Evolutionary conservation across 116 monocot genomes (phyloP).

Genomic region (Zostera marina): DNA sequence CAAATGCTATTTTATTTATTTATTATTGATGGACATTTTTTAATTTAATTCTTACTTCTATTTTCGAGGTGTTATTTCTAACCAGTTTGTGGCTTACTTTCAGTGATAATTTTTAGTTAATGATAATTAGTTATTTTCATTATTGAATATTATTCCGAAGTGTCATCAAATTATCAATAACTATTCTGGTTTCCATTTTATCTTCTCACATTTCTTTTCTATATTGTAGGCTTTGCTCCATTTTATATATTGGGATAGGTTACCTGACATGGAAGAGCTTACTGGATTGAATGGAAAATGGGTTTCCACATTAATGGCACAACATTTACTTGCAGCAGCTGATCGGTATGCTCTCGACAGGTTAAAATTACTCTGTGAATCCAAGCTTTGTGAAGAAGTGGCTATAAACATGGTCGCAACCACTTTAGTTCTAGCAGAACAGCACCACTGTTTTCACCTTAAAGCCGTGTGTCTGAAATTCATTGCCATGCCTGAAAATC

Average conservation of each 20-base stretch:
- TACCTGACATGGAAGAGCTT: slow-evolving; percentile 86
- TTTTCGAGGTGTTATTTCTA: no score
- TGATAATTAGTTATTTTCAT: no score
- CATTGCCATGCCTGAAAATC: slow-evolving; percentile 70
- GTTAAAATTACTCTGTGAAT: slow-evolving; percentile 62
- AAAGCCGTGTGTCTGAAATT: slow-evolving; percentile 76
- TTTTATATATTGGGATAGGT: slow-evolving; percentile 84
- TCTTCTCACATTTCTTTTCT: no score
- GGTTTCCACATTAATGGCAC: slow-evolving; percentile 80
- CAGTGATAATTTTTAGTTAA: no score
- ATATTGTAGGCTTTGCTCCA: slow-evolving; percentile 67
- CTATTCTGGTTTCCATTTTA: no score
- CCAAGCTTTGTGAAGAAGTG: slow-evolving; percentile 60
- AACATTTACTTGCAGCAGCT: slow-evolving; percentile 85
- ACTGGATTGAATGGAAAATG: slow-evolving; percentile 62
- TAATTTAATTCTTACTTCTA: no score
- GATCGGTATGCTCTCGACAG: slow-evolving; percentile 84
- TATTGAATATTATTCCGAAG: no score
- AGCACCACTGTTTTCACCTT: slow-evolving; percentile 74
- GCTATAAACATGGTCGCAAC: slow-evolving; percentile 87
- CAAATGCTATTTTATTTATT: no score
- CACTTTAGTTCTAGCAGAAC: slow-evolving; percentile 81
- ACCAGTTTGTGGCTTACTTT: no score
- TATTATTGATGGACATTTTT: no score
- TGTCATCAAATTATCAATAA: no score